Conservation (phyloP, 2,329 filamentous ascomycete genomes). For the Graphilbum ipis-grandicollis region DNA sequence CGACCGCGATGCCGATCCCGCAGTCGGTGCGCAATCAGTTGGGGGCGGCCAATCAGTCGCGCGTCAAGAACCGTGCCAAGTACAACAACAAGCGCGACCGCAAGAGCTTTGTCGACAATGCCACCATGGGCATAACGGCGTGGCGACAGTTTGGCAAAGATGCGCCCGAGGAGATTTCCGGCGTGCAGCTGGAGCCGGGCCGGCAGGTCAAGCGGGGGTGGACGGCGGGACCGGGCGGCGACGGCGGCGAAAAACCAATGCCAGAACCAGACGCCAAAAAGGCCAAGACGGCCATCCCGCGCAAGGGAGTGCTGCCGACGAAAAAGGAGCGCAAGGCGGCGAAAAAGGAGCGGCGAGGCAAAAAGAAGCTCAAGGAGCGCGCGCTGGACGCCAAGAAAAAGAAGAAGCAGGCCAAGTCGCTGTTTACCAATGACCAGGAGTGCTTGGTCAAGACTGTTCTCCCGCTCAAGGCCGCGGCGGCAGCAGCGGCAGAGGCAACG, state of each 20-base stretch:
- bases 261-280: conserved; percentile 9
- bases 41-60: not conserved
- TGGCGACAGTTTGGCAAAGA: conserved; percentile 13
- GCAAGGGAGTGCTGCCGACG: conserved; percentile 15
- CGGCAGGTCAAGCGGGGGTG: conserved; percentile 79
- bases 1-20: not conserved
- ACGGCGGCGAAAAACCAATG: not conserved
- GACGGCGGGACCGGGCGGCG: conserved; percentile 42
- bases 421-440: conserved; percentile 66
- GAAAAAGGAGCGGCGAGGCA: conserved; percentile 12
- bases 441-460: conserved; percentile 72
- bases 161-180: conserved; percentile 29
- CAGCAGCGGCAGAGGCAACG: not conserved
- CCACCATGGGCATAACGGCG: conserved; percentile 1
- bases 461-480: conserved; percentile 28
- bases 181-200: conserved; percentile 53
- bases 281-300: conserved; percentile 7
- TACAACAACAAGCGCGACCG: not conserved
- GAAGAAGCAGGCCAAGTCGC: conserved; percentile 44
- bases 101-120: not conserved
- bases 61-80: not conserved
- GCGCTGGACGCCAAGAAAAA: conserved; percentile 16
- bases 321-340: conserved; percentile 17
- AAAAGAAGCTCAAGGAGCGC: conserved; percentile 22
- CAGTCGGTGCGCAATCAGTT: not conserved